Conservation (phyloP, 441 rosid species). For the Euphorbia celastroides region DNA sequence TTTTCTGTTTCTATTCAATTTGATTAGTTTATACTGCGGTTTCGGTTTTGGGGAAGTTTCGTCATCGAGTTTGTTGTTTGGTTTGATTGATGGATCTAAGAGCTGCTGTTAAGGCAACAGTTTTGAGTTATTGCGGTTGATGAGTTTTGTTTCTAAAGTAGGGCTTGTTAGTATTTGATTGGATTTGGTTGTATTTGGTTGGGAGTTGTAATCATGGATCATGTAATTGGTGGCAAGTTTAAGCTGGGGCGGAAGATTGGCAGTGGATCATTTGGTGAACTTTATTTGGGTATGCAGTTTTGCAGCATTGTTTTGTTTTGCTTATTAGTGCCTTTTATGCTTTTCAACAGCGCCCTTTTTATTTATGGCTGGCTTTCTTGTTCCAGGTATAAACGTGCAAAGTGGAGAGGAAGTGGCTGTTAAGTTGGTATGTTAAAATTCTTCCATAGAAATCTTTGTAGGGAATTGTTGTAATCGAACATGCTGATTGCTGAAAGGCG, state of each 20-base stretch:
- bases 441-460: not conserved
- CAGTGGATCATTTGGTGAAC: constrained; percentile 95
- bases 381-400: constrained; percentile 76
- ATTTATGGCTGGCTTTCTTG: constrained; percentile 1
- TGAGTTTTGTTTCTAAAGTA: constrained; percentile 11
- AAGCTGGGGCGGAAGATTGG: constrained; percentile 96
- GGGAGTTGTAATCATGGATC: constrained; percentile 57
- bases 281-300: constrained; percentile 86
- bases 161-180: not conserved
- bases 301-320: constrained; percentile 11
- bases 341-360: constrained; percentile 2
- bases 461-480: not conserved
- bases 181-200: constrained; percentile 13
- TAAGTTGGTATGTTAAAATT: constrained; percentile 68
- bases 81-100: constrained; percentile 29
- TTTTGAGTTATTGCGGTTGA: constrained; percentile 21
- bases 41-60: not conserved
- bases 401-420: constrained; percentile 97
- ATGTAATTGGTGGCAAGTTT: constrained; percentile 84
- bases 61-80: constrained; percentile 12
- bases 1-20: not conserved
- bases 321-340: not conserved
- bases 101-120: constrained; percentile 13
- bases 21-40: not conserved
- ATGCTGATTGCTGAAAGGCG: not conserved